These are phyloP conservation scores for Leccinum solheimii DNA, from an alignment of 1,284 basidiomycete species.

Conservation along the genomic window DNA sequence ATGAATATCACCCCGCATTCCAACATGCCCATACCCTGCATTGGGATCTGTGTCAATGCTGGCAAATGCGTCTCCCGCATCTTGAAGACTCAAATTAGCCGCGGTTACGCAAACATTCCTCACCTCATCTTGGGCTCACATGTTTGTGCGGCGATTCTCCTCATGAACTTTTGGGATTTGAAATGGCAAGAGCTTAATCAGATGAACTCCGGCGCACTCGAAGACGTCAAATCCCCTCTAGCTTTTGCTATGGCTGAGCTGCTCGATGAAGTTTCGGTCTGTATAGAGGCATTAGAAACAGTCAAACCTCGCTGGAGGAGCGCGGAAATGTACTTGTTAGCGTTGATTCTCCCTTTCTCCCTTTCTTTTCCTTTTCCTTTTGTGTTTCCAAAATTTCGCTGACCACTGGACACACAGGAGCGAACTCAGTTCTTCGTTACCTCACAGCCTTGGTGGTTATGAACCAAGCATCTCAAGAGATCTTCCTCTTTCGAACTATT, in stretches of 20 bases:
- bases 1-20: slow-evolving; percentile 27
- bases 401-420: slow-evolving; percentile 19
- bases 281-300: slow-evolving; percentile 43
- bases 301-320: slow-evolving; percentile 45
- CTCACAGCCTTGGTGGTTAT: slow-evolving; percentile 29
- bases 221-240: slow-evolving; percentile 43
- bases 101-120: slow-evolving; percentile 43
- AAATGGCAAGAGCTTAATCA: slow-evolving; percentile 44
- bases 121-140: slow-evolving; percentile 44
- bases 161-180: slow-evolving; percentile 51
- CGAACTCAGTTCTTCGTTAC: slow-evolving; percentile 31
- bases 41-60: slow-evolving; percentile 67
- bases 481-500: slow-evolving; percentile 5
- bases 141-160: slow-evolving; percentile 46
- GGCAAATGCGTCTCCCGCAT: slow-evolving; percentile 65
- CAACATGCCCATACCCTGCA: slow-evolving; percentile 47
- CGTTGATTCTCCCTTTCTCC: slow-evolving; percentile 2
- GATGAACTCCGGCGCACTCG: slow-evolving; percentile 31
- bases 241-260: slow-evolving; percentile 41
- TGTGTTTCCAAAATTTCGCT: slow-evolving; percentile 3
- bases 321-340: slow-evolving; percentile 48
- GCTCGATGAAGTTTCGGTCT: slow-evolving; percentile 42
- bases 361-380: background rate
- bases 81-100: slow-evolving; percentile 48
- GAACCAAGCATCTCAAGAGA: slow-evolving; percentile 23